Percentiles rank a stretch among this genome's conserved stretches.
Evolutionary conservation across 2,329 filamentous ascomycete species (phyloP).

Genomic region (Thermoascus crustaceus): DNA sequence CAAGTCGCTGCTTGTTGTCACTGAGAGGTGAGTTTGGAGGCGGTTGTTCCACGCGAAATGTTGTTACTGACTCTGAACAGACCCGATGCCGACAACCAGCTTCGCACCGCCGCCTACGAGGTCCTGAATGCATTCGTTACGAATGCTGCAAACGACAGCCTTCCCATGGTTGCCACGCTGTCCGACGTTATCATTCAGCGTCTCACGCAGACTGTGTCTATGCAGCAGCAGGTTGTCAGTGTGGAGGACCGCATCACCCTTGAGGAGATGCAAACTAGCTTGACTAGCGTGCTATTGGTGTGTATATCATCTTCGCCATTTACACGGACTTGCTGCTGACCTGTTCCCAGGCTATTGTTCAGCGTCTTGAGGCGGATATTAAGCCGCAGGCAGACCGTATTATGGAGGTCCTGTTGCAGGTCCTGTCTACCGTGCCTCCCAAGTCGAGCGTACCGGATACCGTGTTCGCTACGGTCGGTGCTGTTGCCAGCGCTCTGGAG

Average conservation of each 20-base stretch:
- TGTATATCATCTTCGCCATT: slow-evolving; percentile 10
- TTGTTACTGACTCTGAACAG: slow-evolving; percentile 17
- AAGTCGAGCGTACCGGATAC: slow-evolving; percentile 95
- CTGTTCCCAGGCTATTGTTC: slow-evolving; percentile 59
- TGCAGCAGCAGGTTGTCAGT: slow-evolving; percentile 90
- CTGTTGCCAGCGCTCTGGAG: slow-evolving; percentile 84
- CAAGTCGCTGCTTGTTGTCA: slow-evolving; percentile 73
- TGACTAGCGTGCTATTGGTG: slow-evolving; percentile 76
- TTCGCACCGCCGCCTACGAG: slow-evolving; percentile 93
- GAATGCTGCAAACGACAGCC: slow-evolving; percentile 79
- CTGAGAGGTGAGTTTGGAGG: slow-evolving; percentile 51
- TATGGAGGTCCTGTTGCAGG: slow-evolving; percentile 79
- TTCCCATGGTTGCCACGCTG: slow-evolving; percentile 69
- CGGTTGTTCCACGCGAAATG: background rate
- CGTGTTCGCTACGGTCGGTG: slow-evolving; percentile 83
- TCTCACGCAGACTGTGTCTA: slow-evolving; percentile 77
- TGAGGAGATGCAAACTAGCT: slow-evolving; percentile 95
- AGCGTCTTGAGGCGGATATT: slow-evolving; percentile 85
- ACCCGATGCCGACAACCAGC: slow-evolving; percentile 72
- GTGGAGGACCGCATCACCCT: slow-evolving; percentile 93
- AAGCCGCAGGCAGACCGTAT: slow-evolving; percentile 84
- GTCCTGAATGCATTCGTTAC: slow-evolving; percentile 91
- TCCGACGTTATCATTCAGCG: slow-evolving; percentile 86
- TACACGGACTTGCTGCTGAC: slow-evolving; percentile 7
- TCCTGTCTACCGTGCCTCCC: slow-evolving; percentile 65